Percentiles rank a stretch among this genome's conserved stretches.
Evolutionary conservation across 1,139 yeast species (phyloP).

Genomic region (Blastobotrys malaysiensis): DNA sequence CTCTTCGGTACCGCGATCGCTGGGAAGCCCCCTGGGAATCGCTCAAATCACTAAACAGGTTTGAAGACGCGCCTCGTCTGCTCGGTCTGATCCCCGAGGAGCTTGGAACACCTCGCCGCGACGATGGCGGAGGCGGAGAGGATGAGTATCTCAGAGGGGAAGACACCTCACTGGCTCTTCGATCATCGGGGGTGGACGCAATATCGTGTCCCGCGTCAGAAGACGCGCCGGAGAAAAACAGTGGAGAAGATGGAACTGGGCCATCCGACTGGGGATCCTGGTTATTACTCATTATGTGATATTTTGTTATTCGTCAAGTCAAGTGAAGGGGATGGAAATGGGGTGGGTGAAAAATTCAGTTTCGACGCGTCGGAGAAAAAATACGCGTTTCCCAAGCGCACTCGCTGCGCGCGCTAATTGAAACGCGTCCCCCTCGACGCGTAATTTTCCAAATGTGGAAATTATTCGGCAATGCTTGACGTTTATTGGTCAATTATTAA

Average conservation of each 20-base stretch:
- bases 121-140: slow-evolving; percentile 31
- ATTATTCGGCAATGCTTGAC: background rate
- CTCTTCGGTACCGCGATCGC: slow-evolving; percentile 35
- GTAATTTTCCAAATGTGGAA: background rate
- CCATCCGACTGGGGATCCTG: slow-evolving; percentile 7
- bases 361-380: background rate
- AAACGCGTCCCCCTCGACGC: background rate
- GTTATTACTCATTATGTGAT: background rate
- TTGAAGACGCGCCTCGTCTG: slow-evolving; percentile 6
- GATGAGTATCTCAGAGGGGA: slow-evolving; percentile 48
- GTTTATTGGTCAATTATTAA: background rate
- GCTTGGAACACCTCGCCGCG: slow-evolving; percentile 2
- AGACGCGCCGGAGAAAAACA: slow-evolving; percentile 53
- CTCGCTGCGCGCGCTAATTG: background rate
- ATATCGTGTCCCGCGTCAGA: background rate
- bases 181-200: slow-evolving; percentile 1
- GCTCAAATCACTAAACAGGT: slow-evolving; percentile 7
- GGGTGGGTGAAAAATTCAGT: background rate
- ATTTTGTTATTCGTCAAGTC: background rate
- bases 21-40: slow-evolving; percentile 2
- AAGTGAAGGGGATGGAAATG: background rate
- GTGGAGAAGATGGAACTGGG: slow-evolving; percentile 50
- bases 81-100: background rate
- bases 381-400: background rate
- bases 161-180: slow-evolving; percentile 27